These are phyloP conservation scores for Pholiota microspora DNA, from an alignment of 768 basidiomycete species.

Conservation along the genomic window DNA sequence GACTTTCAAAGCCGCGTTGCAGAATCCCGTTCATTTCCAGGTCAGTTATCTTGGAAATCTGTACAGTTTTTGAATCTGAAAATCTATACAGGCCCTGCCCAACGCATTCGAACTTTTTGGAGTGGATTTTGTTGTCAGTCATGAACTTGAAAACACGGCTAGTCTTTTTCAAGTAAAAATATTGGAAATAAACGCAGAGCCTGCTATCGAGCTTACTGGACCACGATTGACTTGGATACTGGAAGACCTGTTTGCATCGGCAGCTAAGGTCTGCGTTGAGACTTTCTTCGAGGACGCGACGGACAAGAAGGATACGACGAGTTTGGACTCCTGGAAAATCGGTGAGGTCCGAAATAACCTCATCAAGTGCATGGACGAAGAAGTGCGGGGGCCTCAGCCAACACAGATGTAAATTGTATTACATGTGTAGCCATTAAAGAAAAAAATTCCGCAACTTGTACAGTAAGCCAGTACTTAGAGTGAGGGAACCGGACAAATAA, in stretches of 20 bases:
- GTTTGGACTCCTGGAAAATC: conserved; percentile 43
- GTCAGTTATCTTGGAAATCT: conserved; percentile 29
- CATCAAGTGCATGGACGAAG: conserved; percentile 64
- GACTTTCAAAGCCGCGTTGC: conserved; percentile 81
- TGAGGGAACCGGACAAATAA: too few relatives aligned
- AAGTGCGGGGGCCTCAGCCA: conserved; percentile 35
- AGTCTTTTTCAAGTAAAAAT: conserved; percentile 60
- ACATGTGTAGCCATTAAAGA: too few relatives aligned
- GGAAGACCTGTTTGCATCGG: conserved; percentile 74
- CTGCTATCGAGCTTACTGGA: conserved; percentile 93
- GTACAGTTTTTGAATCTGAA: not conserved
- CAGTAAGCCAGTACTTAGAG: too few relatives aligned
- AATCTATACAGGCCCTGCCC: conserved; percentile 58
- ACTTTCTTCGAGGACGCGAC: conserved; percentile 52
- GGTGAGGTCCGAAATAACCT: conserved; percentile 55
- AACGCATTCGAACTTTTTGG: conserved; percentile 97
- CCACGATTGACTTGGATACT: conserved; percentile 78
- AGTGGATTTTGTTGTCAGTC: conserved; percentile 83
- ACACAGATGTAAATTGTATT: not conserved
- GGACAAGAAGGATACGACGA: conserved; percentile 3
- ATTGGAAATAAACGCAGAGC: conserved; percentile 92
- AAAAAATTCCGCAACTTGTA: too few relatives aligned
- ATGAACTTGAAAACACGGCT: conserved; percentile 22
- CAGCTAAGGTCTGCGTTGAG: conserved; percentile 63
- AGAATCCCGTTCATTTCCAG: conserved; percentile 84